Conservation (phyloP, 352 stramenopile genomes). For the Globisporangium carolinianum region DNA sequence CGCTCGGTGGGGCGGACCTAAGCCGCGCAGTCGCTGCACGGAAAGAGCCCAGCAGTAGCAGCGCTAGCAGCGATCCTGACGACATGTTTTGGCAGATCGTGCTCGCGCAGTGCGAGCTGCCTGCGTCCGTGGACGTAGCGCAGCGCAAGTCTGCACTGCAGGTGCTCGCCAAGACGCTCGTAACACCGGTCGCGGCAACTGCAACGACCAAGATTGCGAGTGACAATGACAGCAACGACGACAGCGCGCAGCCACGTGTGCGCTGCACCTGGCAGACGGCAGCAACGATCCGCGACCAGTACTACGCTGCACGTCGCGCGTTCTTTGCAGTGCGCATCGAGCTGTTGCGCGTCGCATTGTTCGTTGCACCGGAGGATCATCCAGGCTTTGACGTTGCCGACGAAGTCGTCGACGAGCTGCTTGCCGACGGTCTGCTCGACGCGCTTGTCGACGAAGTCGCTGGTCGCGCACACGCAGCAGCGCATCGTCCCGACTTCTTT, state of each 20-base stretch:
- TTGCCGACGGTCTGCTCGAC: constrained; percentile 50
- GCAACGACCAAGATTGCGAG: not conserved
- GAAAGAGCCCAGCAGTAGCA: not conserved
- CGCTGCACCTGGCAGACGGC: constrained; percentile 17
- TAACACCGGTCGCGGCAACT: not conserved
- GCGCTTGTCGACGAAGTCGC: constrained; percentile 51
- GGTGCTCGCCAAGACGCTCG: constrained; percentile 5
- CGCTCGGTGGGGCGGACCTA: constrained; percentile 28
- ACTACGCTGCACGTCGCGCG: constrained; percentile 30
- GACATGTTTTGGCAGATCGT: constrained; percentile 22
- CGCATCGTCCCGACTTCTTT: constrained; percentile 27
- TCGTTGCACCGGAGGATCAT: constrained; percentile 20
- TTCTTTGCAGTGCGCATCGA: constrained; percentile 57
- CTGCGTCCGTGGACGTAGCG: constrained; percentile 15
- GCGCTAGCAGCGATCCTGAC: constrained; percentile 5
- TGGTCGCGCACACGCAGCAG: constrained; percentile 19
- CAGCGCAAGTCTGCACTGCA: constrained; percentile 23
- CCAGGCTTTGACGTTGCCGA: constrained; percentile 22
- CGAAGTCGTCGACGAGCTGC: constrained; percentile 36
- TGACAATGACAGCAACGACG: constrained; percentile 1
- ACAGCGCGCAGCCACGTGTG: not conserved
- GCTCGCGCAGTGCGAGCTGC: constrained; percentile 23
- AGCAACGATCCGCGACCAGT: constrained; percentile 18
- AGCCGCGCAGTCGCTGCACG: constrained; percentile 8
- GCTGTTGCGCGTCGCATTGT: constrained; percentile 34